A percentile compares a stretch with the other conserved stretches of the same genome.
These are phyloP conservation scores for Rhizopus stolonifer DNA, from an alignment of 371 early-diverging fungal species.

Conservation along the genomic window DNA sequence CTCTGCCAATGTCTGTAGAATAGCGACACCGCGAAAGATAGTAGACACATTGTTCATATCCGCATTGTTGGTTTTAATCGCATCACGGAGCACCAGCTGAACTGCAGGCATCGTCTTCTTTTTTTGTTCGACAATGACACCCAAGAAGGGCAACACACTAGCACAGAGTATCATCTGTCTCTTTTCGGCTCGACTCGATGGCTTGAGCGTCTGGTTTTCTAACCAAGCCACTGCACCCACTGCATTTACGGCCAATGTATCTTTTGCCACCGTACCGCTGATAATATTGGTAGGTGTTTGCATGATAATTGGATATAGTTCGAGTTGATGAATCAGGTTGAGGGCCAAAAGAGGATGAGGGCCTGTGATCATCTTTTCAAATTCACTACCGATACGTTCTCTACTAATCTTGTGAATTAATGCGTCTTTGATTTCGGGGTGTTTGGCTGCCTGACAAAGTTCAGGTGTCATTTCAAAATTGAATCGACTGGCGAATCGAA, in stretches of 20 bases:
- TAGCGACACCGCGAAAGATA: slow-evolving; percentile 36
- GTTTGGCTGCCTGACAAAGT: slow-evolving; percentile 64
- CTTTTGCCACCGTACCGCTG: slow-evolving; percentile 30
- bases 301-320: slow-evolving; percentile 60
- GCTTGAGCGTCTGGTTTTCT: neutral
- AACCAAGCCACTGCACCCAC: slow-evolving; percentile 54
- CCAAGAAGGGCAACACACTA: slow-evolving; percentile 48
- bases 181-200: slow-evolving; percentile 18
- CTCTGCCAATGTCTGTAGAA: slow-evolving; percentile 27
- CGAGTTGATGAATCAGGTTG: slow-evolving; percentile 46
- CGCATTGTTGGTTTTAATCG: slow-evolving; percentile 41
- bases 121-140: slow-evolving; percentile 31
- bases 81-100: slow-evolving; percentile 39
- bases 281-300: slow-evolving; percentile 39
- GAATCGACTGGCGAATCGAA: slow-evolving; percentile 95
- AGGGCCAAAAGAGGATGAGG: slow-evolving; percentile 53
- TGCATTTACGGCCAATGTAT: slow-evolving; percentile 39
- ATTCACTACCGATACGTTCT: slow-evolving; percentile 94
- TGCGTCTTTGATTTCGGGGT: slow-evolving; percentile 63
- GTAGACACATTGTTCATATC: slow-evolving; percentile 49
- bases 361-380: slow-evolving; percentile 93
- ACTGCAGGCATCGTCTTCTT: slow-evolving; percentile 34
- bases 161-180: slow-evolving; percentile 24
- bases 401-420: slow-evolving; percentile 88
- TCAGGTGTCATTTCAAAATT: slow-evolving; percentile 77